Base-by-base conservation (phyloP, 169 alveolate genomes). In the Plasmodium inui region DNA sequence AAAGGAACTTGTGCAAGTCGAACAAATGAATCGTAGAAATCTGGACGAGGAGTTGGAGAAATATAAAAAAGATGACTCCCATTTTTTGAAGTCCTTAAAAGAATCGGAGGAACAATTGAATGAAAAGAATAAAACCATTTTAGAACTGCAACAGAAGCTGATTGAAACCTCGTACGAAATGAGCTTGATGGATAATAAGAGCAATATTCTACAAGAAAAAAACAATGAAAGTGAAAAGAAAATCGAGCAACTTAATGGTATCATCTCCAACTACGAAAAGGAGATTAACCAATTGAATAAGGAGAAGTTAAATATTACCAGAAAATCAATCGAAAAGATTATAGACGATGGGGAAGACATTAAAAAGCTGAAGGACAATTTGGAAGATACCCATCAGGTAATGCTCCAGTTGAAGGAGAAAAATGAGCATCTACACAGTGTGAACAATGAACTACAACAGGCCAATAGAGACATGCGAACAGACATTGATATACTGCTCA, bases 261-360 rank as follows among this genome's bases (percentile, higher is more conserved):
- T 88, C 44, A 88, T 80, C n/a, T 78, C 32, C 32, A 79, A 80
- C 71, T 79, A 78, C 50, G 94, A 88, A 57, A 88, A 88, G 7
- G 94, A 88, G 67, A 76, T 88, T 61, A 88, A 79, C 37, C 74
- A 72, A 55, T 17, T 88, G 72, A 88, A 88, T 41, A 79, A 79
- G 39, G 90, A 88, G 41, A 88, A 88, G 46, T 6, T 57, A 88
- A 76, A 79, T 26, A 79, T 88, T 37, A 88, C 89, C 4, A 88
- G 41, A 88, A 79, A 79, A 41, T 88, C 89, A 9, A 79, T 79
- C 14, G 94, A 88, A 67, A 76, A 88, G 78, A 79, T 88, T 55
- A 88, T 86, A 37, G 84, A 39, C 26, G 93, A 86, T 46, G 93
- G 85, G 55, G 94, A 88, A 67, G 94, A 80, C 61, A 88, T 88